Base-by-base conservation (phyloP, 2,329 filamentous ascomycete genomes). In the Teratosphaeriaceae sp. region DNA sequence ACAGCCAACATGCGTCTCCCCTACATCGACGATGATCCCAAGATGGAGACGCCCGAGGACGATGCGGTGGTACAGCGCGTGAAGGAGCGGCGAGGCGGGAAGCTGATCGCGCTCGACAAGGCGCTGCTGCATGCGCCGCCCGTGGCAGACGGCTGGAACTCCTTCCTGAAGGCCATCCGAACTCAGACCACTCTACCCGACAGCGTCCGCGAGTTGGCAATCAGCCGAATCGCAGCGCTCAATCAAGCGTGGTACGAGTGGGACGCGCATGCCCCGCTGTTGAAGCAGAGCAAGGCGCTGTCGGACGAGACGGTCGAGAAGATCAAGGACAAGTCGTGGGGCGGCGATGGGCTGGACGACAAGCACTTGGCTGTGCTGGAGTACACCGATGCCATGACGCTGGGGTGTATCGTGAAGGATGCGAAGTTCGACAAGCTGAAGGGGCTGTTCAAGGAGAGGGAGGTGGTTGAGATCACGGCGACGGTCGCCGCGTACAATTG, bases 201-300 rank as follows among this genome's bases (percentile, higher is more conserved):
- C 2, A 62, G 63, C 53, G 59, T 88, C 41, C 80, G 85, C 52
- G 87, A 94, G 69, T 71, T 89, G 15, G 82, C 85, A 51, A 89
- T 94, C 54, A 87, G 80, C 57, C 77, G 87, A 38, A 84, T 94
- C 12, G 88, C 88, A 11, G 80, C 84, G 13, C 75, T 87, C 55
- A 94, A 94, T 65, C 65, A 74, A 15, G 88, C 88, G 1, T 87
- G 84, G 80, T 94, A 88, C 64, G 88, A 94, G 64, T 94, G 85
- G 87, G 76, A 69, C 26, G 78, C 86, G 42, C 88, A 94, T 60
- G 81, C 80, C 13, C 86, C 86, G 1, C 58, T 71, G 3, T 71
- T 90, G 12, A 80, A 74, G 0, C 79, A 82, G 6, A 74, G 86
- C 16, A 78, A 72, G 0, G 80, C 81, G 4, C 73, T 86, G 4